Conservation (phyloP, 2,329 filamentous ascomycete species). For the Didymella exigua region DNA sequence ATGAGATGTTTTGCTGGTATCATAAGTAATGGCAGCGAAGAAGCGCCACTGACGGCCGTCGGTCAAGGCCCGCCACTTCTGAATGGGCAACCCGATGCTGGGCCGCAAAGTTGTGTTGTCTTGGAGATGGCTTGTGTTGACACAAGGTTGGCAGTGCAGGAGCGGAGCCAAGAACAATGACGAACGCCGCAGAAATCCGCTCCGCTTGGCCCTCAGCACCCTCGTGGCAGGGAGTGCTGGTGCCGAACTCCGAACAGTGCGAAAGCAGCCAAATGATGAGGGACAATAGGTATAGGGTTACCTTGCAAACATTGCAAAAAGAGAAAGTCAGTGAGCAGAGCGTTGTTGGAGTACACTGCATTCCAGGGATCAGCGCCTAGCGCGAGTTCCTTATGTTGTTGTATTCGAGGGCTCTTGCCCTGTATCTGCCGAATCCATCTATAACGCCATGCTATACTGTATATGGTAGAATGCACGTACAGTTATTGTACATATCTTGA, state of each 20-base stretch:
- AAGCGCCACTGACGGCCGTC: background rate
- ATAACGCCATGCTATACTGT: constrained; percentile 38
- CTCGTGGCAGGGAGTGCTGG: background rate
- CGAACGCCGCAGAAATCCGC: constrained; percentile 3
- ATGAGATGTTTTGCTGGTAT: background rate
- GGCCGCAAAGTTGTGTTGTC: background rate
- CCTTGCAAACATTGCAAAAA: too few species aligned
- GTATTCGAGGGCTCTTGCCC: constrained; percentile 12
- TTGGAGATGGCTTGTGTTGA: constrained; percentile 10
- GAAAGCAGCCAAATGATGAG: too few species aligned
- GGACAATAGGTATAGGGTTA: too few species aligned
- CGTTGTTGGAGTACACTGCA: too few species aligned
- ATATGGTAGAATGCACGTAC: constrained; percentile 35
- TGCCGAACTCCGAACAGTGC: background rate
- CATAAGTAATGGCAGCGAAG: background rate
- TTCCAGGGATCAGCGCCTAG: too few species aligned
- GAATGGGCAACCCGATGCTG: constrained; percentile 1
- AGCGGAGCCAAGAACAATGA: constrained; percentile 11
- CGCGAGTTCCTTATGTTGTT: background rate
- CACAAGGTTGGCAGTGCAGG: background rate
- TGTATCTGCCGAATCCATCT: constrained; percentile 16
- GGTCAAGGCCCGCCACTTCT: background rate
- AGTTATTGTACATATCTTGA: constrained; percentile 13
- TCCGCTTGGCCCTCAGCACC: constrained; percentile 5
- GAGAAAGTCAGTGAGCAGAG: background rate